Evolutionary conservation across 2,329 filamentous ascomycete genomes (phyloP), one percentile per base, ranked within the genome.

Genomic region (Ceratocystis variospora): DNA sequence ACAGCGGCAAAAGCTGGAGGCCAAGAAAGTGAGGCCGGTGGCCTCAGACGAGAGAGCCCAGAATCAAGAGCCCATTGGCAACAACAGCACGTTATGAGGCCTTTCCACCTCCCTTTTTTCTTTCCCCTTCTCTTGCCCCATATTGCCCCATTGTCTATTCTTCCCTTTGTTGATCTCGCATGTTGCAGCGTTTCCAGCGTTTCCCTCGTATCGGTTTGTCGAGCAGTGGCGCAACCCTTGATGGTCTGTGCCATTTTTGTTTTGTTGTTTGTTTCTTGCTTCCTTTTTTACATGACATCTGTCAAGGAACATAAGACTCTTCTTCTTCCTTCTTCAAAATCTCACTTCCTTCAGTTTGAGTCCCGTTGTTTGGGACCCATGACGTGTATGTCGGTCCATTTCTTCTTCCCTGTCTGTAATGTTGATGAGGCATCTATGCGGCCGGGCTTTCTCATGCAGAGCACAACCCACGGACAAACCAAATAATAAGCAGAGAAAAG

Each of bases 1-100:
- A 1, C 66, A 65, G 55, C 66, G 64, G 10, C 65, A 68, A 7
- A 70, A 70, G 8, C 68, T 65, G 57, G 64, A 59, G 50, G 31
- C 33, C 25, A 57, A 59, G 17, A 55, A 68, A 25, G 44, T 31
- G 12, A 19, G 28, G 28, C 28, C 31, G 15, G 7, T 57, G 28
- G 53, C 28, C 37, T 15, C 37, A 5, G 53, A n/a, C 48, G 19
- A 37, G 53, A 2, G 46, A 45, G 50, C 44, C 63, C 44, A 8
- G 25, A 28, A 25, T 63, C 61, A 7, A 31, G 41, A n/a, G 41
- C 12, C 25, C 25, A 41, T 10, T 19, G 31, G 22, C 17, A 33
- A 6, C 1, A 17, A 17, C 25, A 46, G 25, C 61, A 22, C n/a
- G 44, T 48, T 28, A 31, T 33, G 61, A 48, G 19, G 61, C 17